Base-by-base conservation (phyloP, 192 early-diverging fungal species). In the Coemansia aciculifera region DNA sequence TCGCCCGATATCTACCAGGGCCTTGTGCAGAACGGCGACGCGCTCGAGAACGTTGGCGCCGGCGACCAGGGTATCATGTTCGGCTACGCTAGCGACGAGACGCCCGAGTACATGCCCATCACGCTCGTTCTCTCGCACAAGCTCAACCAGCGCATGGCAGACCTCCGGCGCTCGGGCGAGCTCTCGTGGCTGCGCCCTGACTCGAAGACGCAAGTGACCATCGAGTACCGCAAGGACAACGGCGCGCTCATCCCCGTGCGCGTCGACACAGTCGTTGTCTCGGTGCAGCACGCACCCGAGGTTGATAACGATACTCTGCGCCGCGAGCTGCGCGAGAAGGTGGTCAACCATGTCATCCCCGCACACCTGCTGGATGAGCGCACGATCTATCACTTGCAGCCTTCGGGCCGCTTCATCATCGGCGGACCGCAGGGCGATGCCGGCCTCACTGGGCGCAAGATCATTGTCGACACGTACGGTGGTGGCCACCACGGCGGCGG, bases 401-500 rank as follows among this genome's bases (percentile, higher is more conserved):
- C 97, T 56, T 99, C 97, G 84, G 97, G 97, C 75, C 89, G 91
- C 71, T 99, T 99, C 90, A 90, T 99, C 88, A 99, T 99, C 71
- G 97, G 97, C 86, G 97, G 97, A 68, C 97, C 97, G 61, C 97
- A 99, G 86, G 96, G 97, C 87, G 97, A 99, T 86, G 97, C 97
- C 72, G 97, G 97, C 85, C 89, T 99, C 71, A 99, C 96, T 75
- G 97, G 97, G 38, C 94, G 95, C 85, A 97, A 97, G 87, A 93
- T 93, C 83, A 93, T 93, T 70, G 91, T 92, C 81, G 84, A 85
- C 67, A 76, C 79, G 46, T 97, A 95, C 85, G 95, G 95, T 69
- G 95, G 95, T 79, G 93, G 93, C 85, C 93, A 93, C 70, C 93
- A 97, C 89, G 95, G 91, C 84, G 95, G 97, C 77, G 97, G 97